Conservation (phyloP, 2,329 filamentous ascomycete genomes). For the Beauveria caledonica region DNA sequence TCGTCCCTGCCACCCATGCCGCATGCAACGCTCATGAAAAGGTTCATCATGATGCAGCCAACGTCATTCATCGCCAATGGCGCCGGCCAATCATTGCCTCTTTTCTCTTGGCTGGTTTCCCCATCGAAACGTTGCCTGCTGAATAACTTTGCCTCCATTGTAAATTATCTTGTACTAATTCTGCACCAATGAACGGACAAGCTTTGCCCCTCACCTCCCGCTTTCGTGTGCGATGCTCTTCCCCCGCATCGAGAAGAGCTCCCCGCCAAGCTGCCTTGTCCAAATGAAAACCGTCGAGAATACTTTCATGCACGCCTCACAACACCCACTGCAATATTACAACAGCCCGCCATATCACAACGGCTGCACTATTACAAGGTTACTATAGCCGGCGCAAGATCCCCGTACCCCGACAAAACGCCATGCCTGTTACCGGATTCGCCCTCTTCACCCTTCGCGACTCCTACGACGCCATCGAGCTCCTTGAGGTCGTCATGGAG, state of each 20-base stretch:
- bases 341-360: not conserved
- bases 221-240: not conserved
- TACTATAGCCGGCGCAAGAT: no score
- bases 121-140: not conserved
- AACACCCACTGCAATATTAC: not conserved
- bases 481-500: slow-evolving; percentile 24
- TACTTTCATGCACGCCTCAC: not conserved
- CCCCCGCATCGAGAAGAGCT: not conserved
- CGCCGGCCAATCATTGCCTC: not conserved
- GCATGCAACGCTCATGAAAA: not conserved
- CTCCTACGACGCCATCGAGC: slow-evolving; percentile 23
- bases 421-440: slow-evolving; percentile 34
- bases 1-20: no score
- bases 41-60: not conserved
- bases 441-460: slow-evolving; percentile 26
- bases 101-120: not conserved
- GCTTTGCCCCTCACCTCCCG: not conserved
- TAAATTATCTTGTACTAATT: no score
- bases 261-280: not conserved
- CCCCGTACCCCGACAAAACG: not conserved
- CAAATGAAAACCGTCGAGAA: no score
- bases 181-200: not conserved
- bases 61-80: not conserved
- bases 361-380: not conserved
- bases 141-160: not conserved